Evolutionary conservation across 306 rosid genomes (phyloP), one percentile per base, ranked within the genome.

Genomic region (Senna siamea): DNA sequence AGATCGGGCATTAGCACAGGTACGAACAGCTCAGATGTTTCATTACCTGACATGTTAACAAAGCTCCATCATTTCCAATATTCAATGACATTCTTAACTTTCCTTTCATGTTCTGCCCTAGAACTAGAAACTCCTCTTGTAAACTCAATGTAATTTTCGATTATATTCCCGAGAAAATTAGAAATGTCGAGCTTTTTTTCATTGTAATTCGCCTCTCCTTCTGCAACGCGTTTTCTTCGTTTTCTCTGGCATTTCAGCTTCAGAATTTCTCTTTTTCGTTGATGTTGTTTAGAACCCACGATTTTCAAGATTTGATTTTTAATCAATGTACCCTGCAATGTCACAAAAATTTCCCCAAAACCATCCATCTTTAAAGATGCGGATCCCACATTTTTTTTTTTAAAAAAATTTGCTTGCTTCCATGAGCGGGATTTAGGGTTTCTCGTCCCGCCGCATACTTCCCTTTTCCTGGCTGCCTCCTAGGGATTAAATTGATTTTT

Each of bases 371-470:
- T 26, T 70, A 59, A 17, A 38, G 51, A 48, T 78, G 18, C 5
- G 66, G 69, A 50, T 46, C 75, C 67, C 56, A 72, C 69, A 47
- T 73, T 60, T 67, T 60, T n/a, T n/a, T n/a, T n/a, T n/a, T n/a
- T 34, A 15, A 20, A 2, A 28, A 72, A 55, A 52, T 14, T 8
- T 35, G 56, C 77, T 40, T 67, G 37, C 77, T 63, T 76, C 72
- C 78, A 79, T 88, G 85, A 52, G 65, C 68, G 59, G 76, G 84
- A 84, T 82, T 85, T 87, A 85, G 89, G 86, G 84, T 89, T 89
- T 87, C 83, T 80, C 52, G 52, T 69, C 56, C 38, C 73, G 11
- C 72, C 37, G 30, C 79, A 22, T 77, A 52, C 54, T 73, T 30
- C 63, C 52, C 50, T 54, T 34, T 66, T 55, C 55, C 26, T 60